Percentiles rank a stretch among this genome's conserved stretches.
Conservation (phyloP, 345 rosid species). For the Aurinia saxatilis region DNA sequence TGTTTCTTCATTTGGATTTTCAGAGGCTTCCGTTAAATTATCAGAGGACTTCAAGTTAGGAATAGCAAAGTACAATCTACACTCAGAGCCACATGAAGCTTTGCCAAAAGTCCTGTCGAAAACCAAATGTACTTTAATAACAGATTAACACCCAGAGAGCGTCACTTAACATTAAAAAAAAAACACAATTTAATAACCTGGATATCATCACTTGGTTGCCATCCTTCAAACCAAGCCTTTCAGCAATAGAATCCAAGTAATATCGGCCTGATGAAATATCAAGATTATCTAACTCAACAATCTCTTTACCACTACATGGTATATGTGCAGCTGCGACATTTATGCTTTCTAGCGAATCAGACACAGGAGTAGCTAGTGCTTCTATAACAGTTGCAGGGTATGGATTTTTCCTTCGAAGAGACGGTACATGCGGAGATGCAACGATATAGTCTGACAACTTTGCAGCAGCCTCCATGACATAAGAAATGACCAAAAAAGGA, state of each 20-base stretch:
- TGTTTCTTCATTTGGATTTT: slow-evolving; percentile 17
- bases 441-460: slow-evolving; percentile 41
- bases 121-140: slow-evolving; percentile 15
- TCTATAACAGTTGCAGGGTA: slow-evolving; percentile 46
- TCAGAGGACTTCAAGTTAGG: slow-evolving; percentile 34
- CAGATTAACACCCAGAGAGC: neutral
- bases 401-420: slow-evolving; percentile 43
- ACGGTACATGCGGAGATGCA: slow-evolving; percentile 37
- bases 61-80: slow-evolving; percentile 61
- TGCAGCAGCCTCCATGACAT: slow-evolving; percentile 59
- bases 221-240: slow-evolving; percentile 47
- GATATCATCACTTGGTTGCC: slow-evolving; percentile 63
- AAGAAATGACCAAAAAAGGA: slow-evolving; percentile 46
- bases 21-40: slow-evolving; percentile 27
- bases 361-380: slow-evolving; percentile 31
- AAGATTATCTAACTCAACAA: slow-evolving; percentile 41
- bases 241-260: slow-evolving; percentile 74
- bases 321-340: slow-evolving; percentile 37
- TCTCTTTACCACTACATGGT: slow-evolving; percentile 41
- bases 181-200: slow-evolving; percentile 38
- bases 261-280: slow-evolving; percentile 40
- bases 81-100: slow-evolving; percentile 82
- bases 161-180: neutral
- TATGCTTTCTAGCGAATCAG: slow-evolving; percentile 25
- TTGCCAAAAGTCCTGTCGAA: slow-evolving; percentile 70